Conservation (phyloP, 75 land plant species). For the Selaginella tamariscina region DNA sequence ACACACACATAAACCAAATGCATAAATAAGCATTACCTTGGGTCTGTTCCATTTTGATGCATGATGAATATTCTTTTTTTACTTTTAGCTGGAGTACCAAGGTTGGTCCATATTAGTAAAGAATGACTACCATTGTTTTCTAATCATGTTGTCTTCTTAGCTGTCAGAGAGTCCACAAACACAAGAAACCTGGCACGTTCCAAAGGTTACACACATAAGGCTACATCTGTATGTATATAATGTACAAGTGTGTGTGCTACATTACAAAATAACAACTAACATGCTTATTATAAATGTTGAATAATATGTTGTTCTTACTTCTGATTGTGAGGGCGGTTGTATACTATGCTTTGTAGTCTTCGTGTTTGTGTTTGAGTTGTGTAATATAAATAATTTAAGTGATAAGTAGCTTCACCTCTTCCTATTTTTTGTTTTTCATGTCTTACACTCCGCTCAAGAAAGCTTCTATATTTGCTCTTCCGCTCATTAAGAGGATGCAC, state of each 20-base stretch:
- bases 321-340: background rate
- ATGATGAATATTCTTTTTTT: conserved; percentile 27
- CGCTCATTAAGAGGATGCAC: conserved; percentile 55
- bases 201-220: too few species aligned
- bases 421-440: conserved; percentile 13
- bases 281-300: background rate
- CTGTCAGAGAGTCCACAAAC: background rate
- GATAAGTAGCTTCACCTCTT: conserved; percentile 13
- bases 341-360: background rate
- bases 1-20: background rate
- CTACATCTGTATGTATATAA: too few species aligned
- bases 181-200: background rate
- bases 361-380: too few species aligned
- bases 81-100: conserved; percentile 14
- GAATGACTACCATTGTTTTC: background rate
- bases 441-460: conserved; percentile 39
- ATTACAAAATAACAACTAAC: background rate
- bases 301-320: too few species aligned
- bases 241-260: background rate
- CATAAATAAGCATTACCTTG: conserved; percentile 12
- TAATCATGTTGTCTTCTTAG: background rate
- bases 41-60: conserved; percentile 25
- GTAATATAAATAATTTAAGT: too few species aligned
- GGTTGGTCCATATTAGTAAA: background rate
- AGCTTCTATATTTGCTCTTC: conserved; percentile 36